Base-by-base conservation (phyloP, 306 rosid genomes). In the Urtica urens region DNA sequence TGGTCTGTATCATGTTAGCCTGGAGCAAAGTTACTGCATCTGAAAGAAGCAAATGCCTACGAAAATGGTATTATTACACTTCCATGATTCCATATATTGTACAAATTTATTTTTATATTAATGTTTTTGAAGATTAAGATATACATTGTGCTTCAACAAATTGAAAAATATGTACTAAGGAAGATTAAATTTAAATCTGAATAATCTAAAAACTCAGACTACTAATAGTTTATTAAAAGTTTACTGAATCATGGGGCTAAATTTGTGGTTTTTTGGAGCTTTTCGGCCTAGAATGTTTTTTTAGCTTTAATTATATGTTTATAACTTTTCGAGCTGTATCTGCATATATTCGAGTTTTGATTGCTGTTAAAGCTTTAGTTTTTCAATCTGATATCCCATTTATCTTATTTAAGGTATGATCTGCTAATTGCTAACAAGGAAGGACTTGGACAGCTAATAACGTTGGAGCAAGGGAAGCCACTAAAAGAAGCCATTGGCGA, bases 381-480 rank as follows among this genome's bases (percentile, higher is more conserved):
- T 40, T 40, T 17, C 6, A 37, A 37, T 37, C 10, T 37, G 15
- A 10, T 28, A 23, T 47, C 16, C 53, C 22, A 43, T 21, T 17
- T 55, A 5, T 71, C 37, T 49, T 30, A 64, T 72, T 60, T 16
- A 63, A 90, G 95, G 97, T 90, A 75, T 51, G 87, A 90, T 56
- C 74, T 85, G 44, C 55, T 90, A 53, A 69, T 75, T 46, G 66
- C 75, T 40, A 85, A 85, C 72, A 79, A 77, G 60, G 87, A 90
- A 67, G 92, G 77, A 70, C 81, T 90, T 47, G 95, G 83, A 44
- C 83, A 90, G 44, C 92, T 90, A 56, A 79, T 90, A 52, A 90
- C 99, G 53, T 79, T 85, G 78, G 99, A 90, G 81, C 94, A 85
- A 76, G 99, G 99, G 42, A 90, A 90, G 67, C 95, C 99, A 58